Evolutionary conservation across 192 early-diverging fungal genomes (phyloP), one percentile per base, ranked within the genome.

Genomic region (Dimargaris cristalligena): DNA sequence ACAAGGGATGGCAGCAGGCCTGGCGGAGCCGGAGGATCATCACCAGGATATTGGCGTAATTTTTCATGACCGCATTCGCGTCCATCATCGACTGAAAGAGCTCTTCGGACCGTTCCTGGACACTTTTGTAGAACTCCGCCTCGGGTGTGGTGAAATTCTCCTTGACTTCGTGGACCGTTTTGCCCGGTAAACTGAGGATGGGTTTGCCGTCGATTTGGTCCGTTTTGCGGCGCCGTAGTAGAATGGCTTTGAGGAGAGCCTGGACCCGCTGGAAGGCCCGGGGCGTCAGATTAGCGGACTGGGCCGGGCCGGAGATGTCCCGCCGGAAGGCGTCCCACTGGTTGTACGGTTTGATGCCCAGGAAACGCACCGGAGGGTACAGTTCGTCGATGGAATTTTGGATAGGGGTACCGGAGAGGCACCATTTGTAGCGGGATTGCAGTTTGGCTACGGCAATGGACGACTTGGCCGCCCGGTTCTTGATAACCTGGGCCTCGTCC

Each of bases 321-420:
- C 65, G 58, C 34, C 66, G 69, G 64, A 83, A 84, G 13, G 65
- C 63, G 26, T 34, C 25, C 60, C 67, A 77, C 1, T 81, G 65
- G 28, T 72, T 71, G 58, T 77, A 79, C 0, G 75, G 75, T 29
- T 77, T 61, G 35, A 88, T 71, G n/a, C 67, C 61, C 16, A 91
- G 67, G 49, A 89, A 89, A 0, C 77, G 74, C 13, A 89, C 59
- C 11, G 86, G 62, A n/a, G 80, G 74, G 59, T 78, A 91, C 2
- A 88, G 50, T 49, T 91, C 87, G 25, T 80, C 78, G 2, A 88
- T 63, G 44, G 66, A 75, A 60, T 88, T 88, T 62, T 88, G 83
- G 50, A 80, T 73, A 41, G 79, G 69, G 18, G 72, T 83, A 47
- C 80, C 78, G n/a, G 79, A 81, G 23, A 85, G 60, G 44, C 81